These are phyloP conservation scores for Chrysopogon serrulatus DNA, from an alignment of 176 grass and related monocot genomes.

Conservation along the genomic window DNA sequence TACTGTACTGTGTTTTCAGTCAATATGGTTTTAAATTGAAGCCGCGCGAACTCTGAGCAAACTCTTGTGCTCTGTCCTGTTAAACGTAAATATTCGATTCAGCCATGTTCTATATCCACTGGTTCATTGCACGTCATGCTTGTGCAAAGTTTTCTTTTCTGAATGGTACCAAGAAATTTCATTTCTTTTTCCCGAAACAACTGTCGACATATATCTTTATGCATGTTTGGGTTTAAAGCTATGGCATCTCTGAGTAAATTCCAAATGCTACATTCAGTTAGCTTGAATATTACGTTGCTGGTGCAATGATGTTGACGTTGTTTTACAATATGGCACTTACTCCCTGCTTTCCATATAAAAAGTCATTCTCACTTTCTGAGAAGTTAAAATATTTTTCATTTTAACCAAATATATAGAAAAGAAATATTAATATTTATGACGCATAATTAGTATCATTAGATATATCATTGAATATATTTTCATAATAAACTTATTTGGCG, in stretches of 20 bases:
- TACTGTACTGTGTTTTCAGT: neutral
- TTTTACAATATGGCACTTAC: neutral
- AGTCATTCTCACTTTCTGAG: no score
- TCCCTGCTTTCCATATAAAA: no score
- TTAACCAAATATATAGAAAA: no score
- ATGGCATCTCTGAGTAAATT: neutral
- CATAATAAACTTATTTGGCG: no score
- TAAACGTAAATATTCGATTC: neutral
- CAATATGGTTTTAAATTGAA: neutral
- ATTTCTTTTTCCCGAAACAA: neutral
- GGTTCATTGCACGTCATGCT: neutral
- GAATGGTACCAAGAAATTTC: neutral
- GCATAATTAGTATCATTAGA: no score
- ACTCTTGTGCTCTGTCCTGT: neutral
- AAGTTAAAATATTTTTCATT: no score
- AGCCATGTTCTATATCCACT: neutral
- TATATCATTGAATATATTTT: no score
- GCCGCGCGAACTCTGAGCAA: neutral
- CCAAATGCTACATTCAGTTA: neutral
- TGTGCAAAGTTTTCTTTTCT: neutral
- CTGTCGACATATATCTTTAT: neutral
- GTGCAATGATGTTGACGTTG: neutral
- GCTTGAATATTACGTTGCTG: neutral
- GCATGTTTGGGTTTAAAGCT: neutral
- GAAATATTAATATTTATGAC: no score